Conservation (phyloP, 352 stramenopile species). For the Phytopythium delawarense region DNA sequence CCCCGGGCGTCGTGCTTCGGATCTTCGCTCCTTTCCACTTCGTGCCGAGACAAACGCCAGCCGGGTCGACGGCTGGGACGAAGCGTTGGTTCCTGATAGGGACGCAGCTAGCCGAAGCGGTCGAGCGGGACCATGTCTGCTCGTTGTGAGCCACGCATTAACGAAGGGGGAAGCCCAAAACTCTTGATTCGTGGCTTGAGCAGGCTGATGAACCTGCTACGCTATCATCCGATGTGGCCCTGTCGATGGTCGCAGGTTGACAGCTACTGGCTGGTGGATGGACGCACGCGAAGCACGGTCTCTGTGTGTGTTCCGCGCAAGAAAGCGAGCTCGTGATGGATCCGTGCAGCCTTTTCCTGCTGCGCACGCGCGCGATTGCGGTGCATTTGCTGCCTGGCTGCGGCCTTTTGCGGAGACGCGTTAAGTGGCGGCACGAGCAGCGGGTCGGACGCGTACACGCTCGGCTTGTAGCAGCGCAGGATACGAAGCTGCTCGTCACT, state of each 20-base stretch:
- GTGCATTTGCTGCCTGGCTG: background rate
- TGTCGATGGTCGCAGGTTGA: background rate
- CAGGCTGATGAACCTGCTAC: background rate
- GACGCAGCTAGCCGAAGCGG: slow-evolving; percentile 45
- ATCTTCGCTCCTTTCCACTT: slow-evolving; percentile 66
- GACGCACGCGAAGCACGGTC: background rate
- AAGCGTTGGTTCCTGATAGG: slow-evolving; percentile 37
- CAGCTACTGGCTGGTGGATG: background rate
- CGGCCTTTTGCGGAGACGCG: background rate
- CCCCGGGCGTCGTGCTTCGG: slow-evolving; percentile 24
- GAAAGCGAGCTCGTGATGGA: slow-evolving; percentile 4
- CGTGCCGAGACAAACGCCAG: slow-evolving; percentile 19
- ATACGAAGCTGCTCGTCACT: slow-evolving; percentile 42
- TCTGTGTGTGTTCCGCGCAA: background rate
- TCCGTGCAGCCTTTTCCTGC: background rate
- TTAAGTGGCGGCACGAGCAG: background rate
- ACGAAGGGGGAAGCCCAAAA: background rate
- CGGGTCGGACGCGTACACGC: slow-evolving; percentile 28
- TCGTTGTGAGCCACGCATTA: background rate
- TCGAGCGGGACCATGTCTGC: slow-evolving; percentile 7
- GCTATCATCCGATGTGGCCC: background rate
- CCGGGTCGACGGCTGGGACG: slow-evolving; percentile 14
- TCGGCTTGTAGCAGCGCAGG: slow-evolving; percentile 63
- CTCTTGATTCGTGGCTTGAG: background rate
- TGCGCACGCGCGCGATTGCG: background rate